Evolutionary conservation across 2,329 filamentous ascomycete species (phyloP), one percentile per base, ranked within the genome.

Genomic region (Ascosphaera apis): DNA sequence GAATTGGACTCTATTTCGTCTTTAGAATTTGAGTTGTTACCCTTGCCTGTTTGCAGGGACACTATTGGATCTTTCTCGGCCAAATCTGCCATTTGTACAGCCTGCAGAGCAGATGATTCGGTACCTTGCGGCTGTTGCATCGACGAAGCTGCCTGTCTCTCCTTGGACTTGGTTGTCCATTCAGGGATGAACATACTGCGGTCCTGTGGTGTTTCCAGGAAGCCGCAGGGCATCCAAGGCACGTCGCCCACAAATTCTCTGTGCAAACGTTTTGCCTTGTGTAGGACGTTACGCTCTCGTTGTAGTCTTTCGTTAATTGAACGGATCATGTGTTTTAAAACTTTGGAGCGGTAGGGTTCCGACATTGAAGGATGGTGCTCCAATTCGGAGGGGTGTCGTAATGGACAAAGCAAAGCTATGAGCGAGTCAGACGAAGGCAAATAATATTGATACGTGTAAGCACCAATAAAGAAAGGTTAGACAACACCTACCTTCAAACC

Each of bases 331-430:
- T 69, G 60, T 18, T 60, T 62, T 13, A 76, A 57, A 30, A 67
- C 67, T 39, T 60, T 63, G 36, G 67, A 70, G 18, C 61, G 66
- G 48, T 72, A 76, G 2, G 69, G 57, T 36, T 63, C 51, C 36
- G 65, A 68, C 43, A 73, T 49, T 17, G 67, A 66, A 39, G 69
- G 69, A 45, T 76, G 71, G 18, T 53, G 57, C 2, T 66, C 60
- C 16, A 76, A 55, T 42, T 73, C 67, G 37, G 68, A 66, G 25
- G 69, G 67, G 34, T 70, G 66, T 23, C 66, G 72, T 36, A 76
- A 51, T n/a, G 71, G 71, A 39, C 64, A 61, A 31, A 76, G 58
- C 8, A 75, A 13, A n/a, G 56, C 21, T 62, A 67, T 72, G 43
- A 8, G 36, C 6, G 30, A 13, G n/a, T 13, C 33, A 11, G 34